Percentiles rank a stretch among this genome's conserved stretches.
Conservation (phyloP, 352 stramenopile genomes). For the Blastocystis sp. region DNA sequence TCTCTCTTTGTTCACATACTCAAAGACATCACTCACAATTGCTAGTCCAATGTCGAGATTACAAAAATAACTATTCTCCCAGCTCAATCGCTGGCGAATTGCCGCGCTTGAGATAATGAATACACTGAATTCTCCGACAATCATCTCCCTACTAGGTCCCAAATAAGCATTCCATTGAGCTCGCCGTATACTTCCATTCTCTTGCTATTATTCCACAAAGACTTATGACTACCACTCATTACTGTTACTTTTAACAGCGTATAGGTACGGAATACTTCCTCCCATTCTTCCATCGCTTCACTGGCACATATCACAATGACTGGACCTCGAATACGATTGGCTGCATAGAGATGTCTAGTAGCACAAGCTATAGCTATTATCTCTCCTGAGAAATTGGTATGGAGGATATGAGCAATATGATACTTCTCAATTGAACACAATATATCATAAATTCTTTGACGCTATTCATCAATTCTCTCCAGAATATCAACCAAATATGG, state of each 20-base stretch:
- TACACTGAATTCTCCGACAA: slow-evolving; percentile 35
- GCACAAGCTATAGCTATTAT: background rate
- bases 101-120: background rate
- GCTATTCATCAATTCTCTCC: background rate
- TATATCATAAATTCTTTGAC: background rate
- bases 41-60: background rate
- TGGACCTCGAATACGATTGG: slow-evolving; percentile 3
- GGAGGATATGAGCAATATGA: slow-evolving; percentile 3
- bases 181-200: background rate
- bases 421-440: slow-evolving; percentile 30
- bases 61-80: slow-evolving; percentile 14
- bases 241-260: slow-evolving; percentile 30
- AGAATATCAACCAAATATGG: background rate
- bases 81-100: background rate
- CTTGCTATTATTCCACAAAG: background rate
- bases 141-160: background rate
- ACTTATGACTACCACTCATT: slow-evolving; percentile 19
- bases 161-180: slow-evolving; percentile 32
- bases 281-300: background rate
- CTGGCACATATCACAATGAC: background rate
- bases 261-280: slow-evolving; percentile 4
- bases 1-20: background rate
- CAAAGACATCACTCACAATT: background rate
- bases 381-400: background rate
- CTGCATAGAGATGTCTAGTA: slow-evolving; percentile 1